A percentile compares a stretch with the other conserved stretches of the same genome.
Conservation (phyloP, 495 filamentous ascomycete species). For the Jackrogersella minutella region DNA sequence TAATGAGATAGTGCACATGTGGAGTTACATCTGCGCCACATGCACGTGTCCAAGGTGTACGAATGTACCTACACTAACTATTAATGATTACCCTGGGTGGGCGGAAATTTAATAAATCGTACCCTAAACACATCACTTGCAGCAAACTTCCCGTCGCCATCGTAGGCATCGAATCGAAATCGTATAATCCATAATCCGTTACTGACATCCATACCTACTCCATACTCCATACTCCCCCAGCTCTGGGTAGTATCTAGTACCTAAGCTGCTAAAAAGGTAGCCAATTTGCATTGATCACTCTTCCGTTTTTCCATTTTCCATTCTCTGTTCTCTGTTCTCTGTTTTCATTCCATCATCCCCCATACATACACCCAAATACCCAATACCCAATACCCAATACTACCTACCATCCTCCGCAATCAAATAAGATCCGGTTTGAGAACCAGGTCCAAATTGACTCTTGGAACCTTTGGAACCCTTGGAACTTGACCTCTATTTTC, state of each 20-base stretch:
- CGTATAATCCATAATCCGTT: background rate
- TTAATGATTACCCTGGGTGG: too few relatives aligned
- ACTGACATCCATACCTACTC: background rate
- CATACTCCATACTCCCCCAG: background rate
- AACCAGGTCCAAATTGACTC: background rate
- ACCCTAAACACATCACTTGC: slow-evolving; percentile 4
- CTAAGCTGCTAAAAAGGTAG: too few relatives aligned
- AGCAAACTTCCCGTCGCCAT: background rate
- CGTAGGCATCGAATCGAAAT: background rate
- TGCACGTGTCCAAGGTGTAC: background rate
- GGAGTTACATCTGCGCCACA: slow-evolving; percentile 8
- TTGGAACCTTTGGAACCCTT: background rate
- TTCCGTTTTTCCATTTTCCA: too few relatives aligned
- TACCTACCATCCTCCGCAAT: slow-evolving; percentile 21
- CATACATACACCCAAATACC: too few relatives aligned
- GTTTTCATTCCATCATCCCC: too few relatives aligned
- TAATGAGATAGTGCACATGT: background rate
- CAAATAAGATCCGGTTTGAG: slow-evolving; percentile 6
- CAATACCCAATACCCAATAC: too few relatives aligned
- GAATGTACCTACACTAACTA: background rate
- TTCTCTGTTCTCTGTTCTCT: too few relatives aligned
- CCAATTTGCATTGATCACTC: too few relatives aligned
- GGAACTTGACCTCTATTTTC: background rate
- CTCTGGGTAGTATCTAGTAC: too few relatives aligned
- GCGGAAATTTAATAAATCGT: background rate